A percentile compares a stretch with the other conserved stretches of the same genome.
These are phyloP conservation scores for Psilocybe subaeruginosa DNA, from an alignment of 768 basidiomycete species.

Conservation along the genomic window DNA sequence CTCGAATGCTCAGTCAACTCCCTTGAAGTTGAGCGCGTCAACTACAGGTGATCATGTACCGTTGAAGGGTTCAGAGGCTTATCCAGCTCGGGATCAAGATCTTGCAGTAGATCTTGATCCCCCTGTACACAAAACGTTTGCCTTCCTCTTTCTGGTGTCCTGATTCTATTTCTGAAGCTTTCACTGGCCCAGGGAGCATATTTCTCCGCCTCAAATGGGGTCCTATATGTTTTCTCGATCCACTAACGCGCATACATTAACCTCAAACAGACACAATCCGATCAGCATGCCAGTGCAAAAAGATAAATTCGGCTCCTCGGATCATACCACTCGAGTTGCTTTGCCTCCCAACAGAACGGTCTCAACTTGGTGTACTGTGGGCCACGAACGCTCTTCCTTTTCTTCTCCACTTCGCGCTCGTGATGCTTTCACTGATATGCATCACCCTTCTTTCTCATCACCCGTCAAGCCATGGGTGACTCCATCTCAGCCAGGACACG, in stretches of 20 bases:
- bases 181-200: background rate
- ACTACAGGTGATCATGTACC: no score
- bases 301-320: background rate
- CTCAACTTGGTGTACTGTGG: no score
- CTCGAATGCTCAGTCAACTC: background rate
- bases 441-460: background rate
- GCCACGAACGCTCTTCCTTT: background rate
- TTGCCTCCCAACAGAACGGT: background rate
- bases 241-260: conserved; percentile 16
- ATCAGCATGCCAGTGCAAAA: background rate
- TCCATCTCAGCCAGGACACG: no score
- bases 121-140: background rate
- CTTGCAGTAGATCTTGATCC: background rate
- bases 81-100: no score
- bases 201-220: background rate
- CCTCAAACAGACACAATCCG: background rate
- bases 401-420: background rate
- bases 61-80: no score
- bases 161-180: background rate
- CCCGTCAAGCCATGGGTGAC: background rate
- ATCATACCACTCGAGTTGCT: background rate
- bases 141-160: background rate
- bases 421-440: background rate
- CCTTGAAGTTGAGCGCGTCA: background rate
- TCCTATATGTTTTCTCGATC: background rate